These are phyloP conservation scores for Paecilomyces fulvus DNA, from an alignment of 2,329 filamentous ascomycete genomes.

Conservation along the genomic window DNA sequence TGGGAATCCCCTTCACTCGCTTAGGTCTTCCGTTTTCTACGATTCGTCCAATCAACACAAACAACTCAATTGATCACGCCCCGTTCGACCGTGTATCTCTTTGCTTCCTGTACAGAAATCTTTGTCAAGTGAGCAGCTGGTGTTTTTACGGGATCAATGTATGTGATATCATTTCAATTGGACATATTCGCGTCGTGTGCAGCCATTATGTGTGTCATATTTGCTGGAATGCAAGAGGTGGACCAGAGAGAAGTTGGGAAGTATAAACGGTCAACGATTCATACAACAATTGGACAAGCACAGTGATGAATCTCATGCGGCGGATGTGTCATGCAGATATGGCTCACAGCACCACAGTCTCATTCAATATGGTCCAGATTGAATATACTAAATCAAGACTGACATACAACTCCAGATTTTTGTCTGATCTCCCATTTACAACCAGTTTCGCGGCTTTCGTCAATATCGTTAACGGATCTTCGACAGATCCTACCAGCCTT, in stretches of 20 bases:
- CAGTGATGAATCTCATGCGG: no score
- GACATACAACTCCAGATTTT: background rate
- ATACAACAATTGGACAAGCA: background rate
- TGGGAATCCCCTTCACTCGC: constrained; percentile 23
- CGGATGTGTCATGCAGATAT: no score
- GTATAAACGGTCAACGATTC: background rate
- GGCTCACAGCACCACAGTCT: no score
- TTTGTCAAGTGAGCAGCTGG: constrained; percentile 17
- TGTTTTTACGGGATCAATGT: constrained; percentile 20
- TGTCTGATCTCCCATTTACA: background rate
- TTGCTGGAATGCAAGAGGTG: background rate
- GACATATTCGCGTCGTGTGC: background rate
- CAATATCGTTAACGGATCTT: constrained; percentile 7
- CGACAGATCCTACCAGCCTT: constrained; percentile 12
- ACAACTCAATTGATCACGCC: background rate
- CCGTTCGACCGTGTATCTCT: constrained; percentile 1
- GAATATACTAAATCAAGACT: background rate
- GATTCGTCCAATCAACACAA: background rate
- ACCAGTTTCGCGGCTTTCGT: background rate
- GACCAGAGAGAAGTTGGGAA: background rate
- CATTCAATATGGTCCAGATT: no score
- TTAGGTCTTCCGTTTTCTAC: constrained; percentile 3
- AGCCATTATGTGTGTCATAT: background rate
- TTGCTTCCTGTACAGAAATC: constrained; percentile 18
- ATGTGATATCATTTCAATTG: constrained; percentile 9